Evolutionary conservation across 805 yeast genomes (phyloP).

Genomic region (Candida ipomoeae): DNA sequence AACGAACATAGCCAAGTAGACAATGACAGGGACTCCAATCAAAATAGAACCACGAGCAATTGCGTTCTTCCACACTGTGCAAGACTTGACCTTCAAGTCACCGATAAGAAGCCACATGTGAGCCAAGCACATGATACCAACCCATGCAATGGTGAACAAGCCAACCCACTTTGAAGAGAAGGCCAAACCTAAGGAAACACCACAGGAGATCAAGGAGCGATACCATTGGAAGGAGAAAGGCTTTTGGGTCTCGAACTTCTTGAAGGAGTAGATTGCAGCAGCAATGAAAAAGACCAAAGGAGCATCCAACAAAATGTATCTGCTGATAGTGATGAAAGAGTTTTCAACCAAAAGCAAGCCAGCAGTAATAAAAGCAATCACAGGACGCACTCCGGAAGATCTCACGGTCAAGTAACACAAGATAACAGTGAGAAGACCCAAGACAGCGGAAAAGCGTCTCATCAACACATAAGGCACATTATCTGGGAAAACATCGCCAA

Average conservation of each 20-base stretch:
- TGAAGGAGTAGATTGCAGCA: slow-evolving; percentile 58
- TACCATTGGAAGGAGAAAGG: slow-evolving; percentile 60
- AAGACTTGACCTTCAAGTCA: slow-evolving; percentile 53
- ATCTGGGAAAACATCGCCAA: slow-evolving; percentile 60
- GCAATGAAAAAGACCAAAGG: slow-evolving; percentile 78
- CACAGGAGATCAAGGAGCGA: slow-evolving; percentile 58
- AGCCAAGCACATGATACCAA: slow-evolving; percentile 56
- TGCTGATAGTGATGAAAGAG: slow-evolving; percentile 64
- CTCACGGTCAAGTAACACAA: slow-evolving; percentile 66
- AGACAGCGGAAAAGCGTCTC: slow-evolving; percentile 65
- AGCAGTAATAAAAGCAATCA: slow-evolving; percentile 56
- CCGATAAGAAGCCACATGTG: slow-evolving; percentile 72
- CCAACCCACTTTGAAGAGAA: slow-evolving; percentile 83
- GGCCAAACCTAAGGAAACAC: slow-evolving; percentile 69
- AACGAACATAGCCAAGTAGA: slow-evolving; percentile 58
- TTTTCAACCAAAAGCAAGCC: slow-evolving; percentile 60
- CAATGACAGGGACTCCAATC: slow-evolving; percentile 52
- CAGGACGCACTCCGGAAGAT: slow-evolving; percentile 65
- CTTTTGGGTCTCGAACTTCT: slow-evolving; percentile 59
- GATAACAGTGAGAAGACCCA: slow-evolving; percentile 66
- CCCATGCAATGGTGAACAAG: slow-evolving; percentile 74
- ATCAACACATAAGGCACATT: slow-evolving; percentile 60
- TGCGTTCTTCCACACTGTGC: slow-evolving; percentile 44
- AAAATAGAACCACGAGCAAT: slow-evolving; percentile 48
- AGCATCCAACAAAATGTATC: slow-evolving; percentile 71